Evolutionary conservation across 2,329 filamentous ascomycete genomes (phyloP).

Genomic region (Exophiala aquamarina): DNA sequence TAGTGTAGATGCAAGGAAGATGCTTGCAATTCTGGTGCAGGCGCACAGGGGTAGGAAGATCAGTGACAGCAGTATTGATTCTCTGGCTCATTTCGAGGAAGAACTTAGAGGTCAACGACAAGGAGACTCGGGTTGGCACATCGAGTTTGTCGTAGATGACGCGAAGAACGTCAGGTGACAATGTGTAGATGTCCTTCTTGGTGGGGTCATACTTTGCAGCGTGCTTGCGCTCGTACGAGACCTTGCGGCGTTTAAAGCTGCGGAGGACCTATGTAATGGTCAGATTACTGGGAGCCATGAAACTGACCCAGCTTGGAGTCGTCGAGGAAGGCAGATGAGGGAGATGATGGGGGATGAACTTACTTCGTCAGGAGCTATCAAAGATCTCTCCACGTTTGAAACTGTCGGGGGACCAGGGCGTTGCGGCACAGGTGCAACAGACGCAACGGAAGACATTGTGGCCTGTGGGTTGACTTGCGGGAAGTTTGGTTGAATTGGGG

Average conservation of each 20-base stretch:
- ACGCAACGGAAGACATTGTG: too few relatives aligned
- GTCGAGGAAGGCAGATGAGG: too few relatives aligned
- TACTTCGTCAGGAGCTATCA: too few relatives aligned
- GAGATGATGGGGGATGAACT: too few relatives aligned
- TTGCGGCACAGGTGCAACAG: too few relatives aligned
- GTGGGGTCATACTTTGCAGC: background rate
- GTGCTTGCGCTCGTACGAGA: background rate
- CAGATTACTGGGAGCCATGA: background rate
- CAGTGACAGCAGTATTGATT: slow-evolving; percentile 2
- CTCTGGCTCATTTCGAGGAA: background rate
- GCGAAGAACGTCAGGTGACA: slow-evolving; percentile 2
- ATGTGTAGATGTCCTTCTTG: background rate
- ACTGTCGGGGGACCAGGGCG: too few relatives aligned
- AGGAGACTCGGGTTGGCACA: slow-evolving; percentile 1
- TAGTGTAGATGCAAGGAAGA: slow-evolving; percentile 38
- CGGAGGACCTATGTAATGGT: background rate
- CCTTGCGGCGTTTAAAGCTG: background rate
- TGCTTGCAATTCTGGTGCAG: background rate
- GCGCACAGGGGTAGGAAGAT: background rate
- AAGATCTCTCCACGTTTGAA: too few relatives aligned
- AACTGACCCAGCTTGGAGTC: too few relatives aligned
- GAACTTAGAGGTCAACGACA: slow-evolving; percentile 1
- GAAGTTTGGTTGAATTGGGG: too few relatives aligned
- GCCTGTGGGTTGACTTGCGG: too few relatives aligned
- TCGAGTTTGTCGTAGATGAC: slow-evolving; percentile 5